phyloP scores from a whole-genome alignment of 169 alveolate species.

The Amoebophrya sp. region DNA sequence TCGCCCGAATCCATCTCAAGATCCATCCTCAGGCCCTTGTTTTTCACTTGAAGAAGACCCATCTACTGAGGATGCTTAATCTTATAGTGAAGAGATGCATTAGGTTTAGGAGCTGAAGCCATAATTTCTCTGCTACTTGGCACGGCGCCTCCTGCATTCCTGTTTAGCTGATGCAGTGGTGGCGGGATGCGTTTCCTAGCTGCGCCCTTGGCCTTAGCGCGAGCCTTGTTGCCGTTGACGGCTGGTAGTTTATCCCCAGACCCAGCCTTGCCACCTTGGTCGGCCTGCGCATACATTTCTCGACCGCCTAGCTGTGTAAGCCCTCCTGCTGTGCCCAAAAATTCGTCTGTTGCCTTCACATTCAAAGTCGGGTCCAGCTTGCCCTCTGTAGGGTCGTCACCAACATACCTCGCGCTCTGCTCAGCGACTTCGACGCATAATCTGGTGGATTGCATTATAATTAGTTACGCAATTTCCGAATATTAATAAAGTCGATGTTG shows the following conservation, averaged over 20 bases:
- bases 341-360: background rate
- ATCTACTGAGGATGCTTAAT: no score
- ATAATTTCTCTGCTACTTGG: no score
- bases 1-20: no score
- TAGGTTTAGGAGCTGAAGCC: no score
- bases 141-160: background rate
- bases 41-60: no score
- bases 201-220: slow-evolving; percentile 2
- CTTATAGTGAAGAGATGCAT: no score
- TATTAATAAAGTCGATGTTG: background rate
- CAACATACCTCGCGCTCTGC: background rate
- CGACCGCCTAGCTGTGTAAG: background rate
- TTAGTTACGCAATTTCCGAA: no score
- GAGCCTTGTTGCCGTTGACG: background rate
- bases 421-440: background rate
- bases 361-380: background rate
- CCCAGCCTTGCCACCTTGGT: background rate
- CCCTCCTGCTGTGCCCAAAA: background rate
- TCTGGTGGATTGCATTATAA: no score
- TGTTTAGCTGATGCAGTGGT: background rate
- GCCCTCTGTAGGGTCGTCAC: slow-evolving; percentile 7
- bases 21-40: no score
- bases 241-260: background rate
- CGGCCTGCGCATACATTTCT: background rate
- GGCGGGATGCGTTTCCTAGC: background rate